phyloP scores from a whole-genome alignment of 2,329 filamentous ascomycete genomes.

The Cladosporium sp. region DNA sequence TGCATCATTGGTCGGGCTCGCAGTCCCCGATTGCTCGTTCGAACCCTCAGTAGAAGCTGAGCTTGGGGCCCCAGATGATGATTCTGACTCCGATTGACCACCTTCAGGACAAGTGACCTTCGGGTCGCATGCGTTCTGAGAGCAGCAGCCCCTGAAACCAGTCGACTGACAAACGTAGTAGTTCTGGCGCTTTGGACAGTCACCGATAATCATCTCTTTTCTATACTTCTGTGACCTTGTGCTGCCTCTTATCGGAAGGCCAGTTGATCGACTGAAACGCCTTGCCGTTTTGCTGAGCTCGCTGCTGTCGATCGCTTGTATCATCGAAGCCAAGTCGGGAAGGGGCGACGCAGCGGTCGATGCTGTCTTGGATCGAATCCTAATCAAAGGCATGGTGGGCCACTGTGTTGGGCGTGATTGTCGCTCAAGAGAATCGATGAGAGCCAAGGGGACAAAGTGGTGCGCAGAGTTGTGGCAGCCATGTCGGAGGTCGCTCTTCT shows the following conservation, averaged over 20 bases:
- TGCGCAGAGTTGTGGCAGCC: neutral
- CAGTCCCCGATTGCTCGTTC: neutral
- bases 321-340: neutral
- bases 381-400: slow-evolving; percentile 5
- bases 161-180: slow-evolving; percentile 10
- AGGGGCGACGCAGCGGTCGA: neutral
- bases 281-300: slow-evolving; percentile 8
- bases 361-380: neutral
- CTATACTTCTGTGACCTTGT: slow-evolving; percentile 6
- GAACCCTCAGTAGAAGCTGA: neutral
- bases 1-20: neutral
- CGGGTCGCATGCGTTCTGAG: slow-evolving; percentile 21
- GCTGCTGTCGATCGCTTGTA: neutral
- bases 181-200: slow-evolving; percentile 4
- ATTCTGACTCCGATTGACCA: neutral
- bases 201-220: slow-evolving; percentile 1
- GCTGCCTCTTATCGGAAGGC: slow-evolving; percentile 1
- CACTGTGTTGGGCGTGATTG: too few relatives aligned
- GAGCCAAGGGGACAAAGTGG: neutral
- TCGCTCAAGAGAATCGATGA: neutral
- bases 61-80: neutral
- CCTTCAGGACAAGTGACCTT: slow-evolving; percentile 16
- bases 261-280: slow-evolving; percentile 1
- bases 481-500: neutral
- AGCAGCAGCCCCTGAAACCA: slow-evolving; percentile 25